phyloP scores from a whole-genome alignment of 1,139 yeast genomes.

The Candida sanyaensis region DNA sequence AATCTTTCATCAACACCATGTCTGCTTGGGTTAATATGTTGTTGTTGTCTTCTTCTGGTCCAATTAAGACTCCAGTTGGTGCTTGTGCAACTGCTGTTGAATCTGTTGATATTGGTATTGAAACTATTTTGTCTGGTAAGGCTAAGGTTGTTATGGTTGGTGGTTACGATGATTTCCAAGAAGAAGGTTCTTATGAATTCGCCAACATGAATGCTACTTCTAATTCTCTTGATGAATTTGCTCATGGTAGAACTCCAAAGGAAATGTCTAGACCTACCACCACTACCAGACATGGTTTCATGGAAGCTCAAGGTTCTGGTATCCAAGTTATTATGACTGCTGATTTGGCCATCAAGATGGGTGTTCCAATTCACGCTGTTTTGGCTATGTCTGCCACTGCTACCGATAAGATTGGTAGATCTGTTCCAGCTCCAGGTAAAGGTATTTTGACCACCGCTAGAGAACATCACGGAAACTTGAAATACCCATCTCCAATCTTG shows the following conservation, averaged over 20 bases:
- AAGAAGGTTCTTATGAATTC: constrained; percentile 96
- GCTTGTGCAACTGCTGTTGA: constrained; percentile 99
- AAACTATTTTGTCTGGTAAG: constrained; percentile 87
- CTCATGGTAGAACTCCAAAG: constrained; percentile 94
- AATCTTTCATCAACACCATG: constrained; percentile 98
- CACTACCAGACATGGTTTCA: constrained; percentile 93
- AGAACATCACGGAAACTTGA: constrained; percentile 83
- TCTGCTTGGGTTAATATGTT: constrained; percentile 99
- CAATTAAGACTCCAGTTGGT: constrained; percentile 98
- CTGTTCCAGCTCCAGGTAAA: constrained; percentile 99
- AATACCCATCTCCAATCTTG: constrained; percentile 78
- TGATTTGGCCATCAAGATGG: constrained; percentile 92
- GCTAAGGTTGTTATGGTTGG: constrained; percentile 97
- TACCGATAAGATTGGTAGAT: constrained; percentile 96
- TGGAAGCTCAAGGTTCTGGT: constrained; percentile 99
- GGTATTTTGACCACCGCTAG: constrained; percentile 98
- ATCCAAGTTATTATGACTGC: constrained; percentile 96
- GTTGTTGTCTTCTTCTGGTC: constrained; percentile 96
- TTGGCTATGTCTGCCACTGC: constrained; percentile 96
- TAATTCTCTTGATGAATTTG: constrained; percentile 81
- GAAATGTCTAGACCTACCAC: constrained; percentile 99
- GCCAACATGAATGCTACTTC: constrained; percentile 99
- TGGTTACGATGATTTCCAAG: constrained; percentile 99
- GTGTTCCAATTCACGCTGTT: constrained; percentile 97
- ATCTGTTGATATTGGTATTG: constrained; percentile 94